These are phyloP conservation scores for Debaryomyces maramus DNA, from an alignment of 805 yeast species.

Conservation along the genomic window DNA sequence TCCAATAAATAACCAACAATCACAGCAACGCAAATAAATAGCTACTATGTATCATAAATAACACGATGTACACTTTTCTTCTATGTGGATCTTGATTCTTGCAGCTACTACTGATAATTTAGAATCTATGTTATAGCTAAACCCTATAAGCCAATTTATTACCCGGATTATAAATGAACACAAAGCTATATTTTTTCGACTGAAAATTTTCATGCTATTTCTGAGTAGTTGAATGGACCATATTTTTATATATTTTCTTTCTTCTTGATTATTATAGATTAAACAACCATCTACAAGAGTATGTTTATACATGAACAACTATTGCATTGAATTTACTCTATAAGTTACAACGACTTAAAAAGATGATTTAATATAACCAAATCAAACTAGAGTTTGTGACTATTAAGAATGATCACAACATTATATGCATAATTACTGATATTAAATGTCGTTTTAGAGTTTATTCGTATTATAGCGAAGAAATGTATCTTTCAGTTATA, in stretches of 20 bases:
- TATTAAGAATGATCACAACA: constrained; percentile 46
- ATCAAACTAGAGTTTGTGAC: constrained; percentile 52
- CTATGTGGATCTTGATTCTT: too few species aligned
- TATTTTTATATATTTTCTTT: too few species aligned
- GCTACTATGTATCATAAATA: too few species aligned
- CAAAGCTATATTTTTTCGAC: background rate
- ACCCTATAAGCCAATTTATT: background rate
- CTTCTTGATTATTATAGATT: too few species aligned
- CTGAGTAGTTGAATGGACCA: too few species aligned
- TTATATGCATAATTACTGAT: constrained; percentile 13
- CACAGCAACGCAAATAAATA: constrained; percentile 4
- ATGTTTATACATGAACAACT: background rate
- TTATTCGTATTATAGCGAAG: too few species aligned
- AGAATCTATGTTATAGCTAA: too few species aligned
- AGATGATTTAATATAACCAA: constrained; percentile 32
- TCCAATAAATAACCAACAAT: constrained; percentile 1
- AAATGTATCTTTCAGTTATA: too few species aligned
- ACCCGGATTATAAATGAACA: background rate
- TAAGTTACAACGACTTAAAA: background rate
- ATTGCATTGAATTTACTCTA: background rate
- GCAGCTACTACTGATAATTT: too few species aligned
- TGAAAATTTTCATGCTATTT: background rate
- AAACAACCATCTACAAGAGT: too few species aligned
- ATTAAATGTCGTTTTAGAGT: too few species aligned
- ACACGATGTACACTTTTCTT: too few species aligned